Evolutionary conservation across 352 stramenopile genomes (phyloP).

Genomic region (Phytophthora colocasiae): DNA sequence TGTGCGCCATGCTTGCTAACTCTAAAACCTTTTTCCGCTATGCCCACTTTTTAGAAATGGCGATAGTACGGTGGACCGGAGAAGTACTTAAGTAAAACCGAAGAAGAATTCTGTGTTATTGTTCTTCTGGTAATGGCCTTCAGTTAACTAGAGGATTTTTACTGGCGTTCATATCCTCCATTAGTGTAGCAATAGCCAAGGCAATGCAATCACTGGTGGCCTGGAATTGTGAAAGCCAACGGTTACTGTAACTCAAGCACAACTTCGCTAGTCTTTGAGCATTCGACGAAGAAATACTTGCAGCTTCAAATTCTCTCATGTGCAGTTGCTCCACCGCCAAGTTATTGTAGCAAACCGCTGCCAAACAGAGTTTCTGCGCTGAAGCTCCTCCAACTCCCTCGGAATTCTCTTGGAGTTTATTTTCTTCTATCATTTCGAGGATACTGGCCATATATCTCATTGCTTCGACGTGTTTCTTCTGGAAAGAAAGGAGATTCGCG

Average conservation of each 20-base stretch:
- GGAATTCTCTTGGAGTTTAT: constrained; percentile 72
- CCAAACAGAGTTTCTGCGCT: constrained; percentile 91
- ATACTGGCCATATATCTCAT: constrained; percentile 84
- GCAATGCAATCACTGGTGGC: constrained; percentile 81
- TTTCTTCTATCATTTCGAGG: constrained; percentile 91
- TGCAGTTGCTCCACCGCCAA: constrained; percentile 92
- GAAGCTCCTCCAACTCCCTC: constrained; percentile 51
- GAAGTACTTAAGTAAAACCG: no score
- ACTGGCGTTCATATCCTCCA: constrained; percentile 59
- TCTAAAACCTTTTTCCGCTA: no score
- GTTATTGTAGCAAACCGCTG: constrained; percentile 94
- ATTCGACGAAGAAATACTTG: constrained; percentile 81
- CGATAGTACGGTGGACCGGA: no score
- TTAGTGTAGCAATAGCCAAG: constrained; percentile 71
- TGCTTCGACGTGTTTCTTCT: constrained; percentile 83
- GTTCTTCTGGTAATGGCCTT: not conserved
- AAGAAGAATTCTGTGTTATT: no score
- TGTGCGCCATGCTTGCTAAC: no score
- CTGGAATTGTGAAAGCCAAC: constrained; percentile 91
- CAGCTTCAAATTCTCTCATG: constrained; percentile 83
- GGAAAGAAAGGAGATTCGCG: constrained; percentile 73
- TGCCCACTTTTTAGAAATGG: no score
- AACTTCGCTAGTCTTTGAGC: constrained; percentile 88
- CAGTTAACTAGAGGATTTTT: constrained; percentile 20
- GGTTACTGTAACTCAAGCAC: constrained; percentile 93